phyloP scores from a whole-genome alignment of 306 rosid species.

The Rubus idaeus region DNA sequence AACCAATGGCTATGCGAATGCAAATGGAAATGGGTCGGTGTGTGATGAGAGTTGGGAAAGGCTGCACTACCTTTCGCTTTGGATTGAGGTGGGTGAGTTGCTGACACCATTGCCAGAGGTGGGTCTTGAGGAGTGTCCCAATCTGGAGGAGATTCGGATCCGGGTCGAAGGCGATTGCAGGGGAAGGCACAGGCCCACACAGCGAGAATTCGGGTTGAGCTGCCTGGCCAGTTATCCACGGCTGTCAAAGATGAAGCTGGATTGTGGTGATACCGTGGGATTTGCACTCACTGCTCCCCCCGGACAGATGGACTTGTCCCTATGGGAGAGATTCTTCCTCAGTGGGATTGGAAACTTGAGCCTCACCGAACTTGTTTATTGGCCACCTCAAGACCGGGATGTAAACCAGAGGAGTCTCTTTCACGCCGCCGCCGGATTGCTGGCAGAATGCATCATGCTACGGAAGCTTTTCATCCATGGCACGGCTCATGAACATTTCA shows the following conservation, averaged over 20 bases:
- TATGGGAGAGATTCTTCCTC: conserved; percentile 91
- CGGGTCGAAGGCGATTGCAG: conserved; percentile 84
- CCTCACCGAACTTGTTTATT: conserved; percentile 68
- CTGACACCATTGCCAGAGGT: conserved; percentile 59
- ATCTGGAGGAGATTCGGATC: conserved; percentile 63
- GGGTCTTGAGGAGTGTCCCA: conserved; percentile 80
- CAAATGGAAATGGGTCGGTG: conserved; percentile 43
- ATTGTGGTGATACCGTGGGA: conserved; percentile 82
- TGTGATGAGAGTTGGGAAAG: conserved; percentile 58
- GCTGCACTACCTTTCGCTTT: conserved; percentile 65
- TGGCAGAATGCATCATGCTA: conserved; percentile 57
- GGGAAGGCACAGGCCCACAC: conserved; percentile 46
- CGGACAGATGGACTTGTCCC: conserved; percentile 83
- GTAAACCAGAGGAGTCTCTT: conserved; percentile 77
- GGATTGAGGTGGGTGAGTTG: conserved; percentile 81
- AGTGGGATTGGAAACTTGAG: conserved; percentile 59
- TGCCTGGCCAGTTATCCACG: conserved; percentile 52
- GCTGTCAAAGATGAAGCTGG: conserved; percentile 75
- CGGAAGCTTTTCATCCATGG: conserved; percentile 91
- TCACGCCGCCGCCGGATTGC: conserved; percentile 76
- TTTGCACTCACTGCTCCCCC: conserved; percentile 71
- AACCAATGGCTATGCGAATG: conserved; percentile 21
- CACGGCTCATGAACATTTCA: conserved; percentile 78
- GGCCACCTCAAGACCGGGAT: conserved; percentile 92
- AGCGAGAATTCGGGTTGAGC: conserved; percentile 60